Evolutionary conservation across 2,329 filamentous ascomycete species (phyloP).

Genomic region (Exophiala xenobiotica): DNA sequence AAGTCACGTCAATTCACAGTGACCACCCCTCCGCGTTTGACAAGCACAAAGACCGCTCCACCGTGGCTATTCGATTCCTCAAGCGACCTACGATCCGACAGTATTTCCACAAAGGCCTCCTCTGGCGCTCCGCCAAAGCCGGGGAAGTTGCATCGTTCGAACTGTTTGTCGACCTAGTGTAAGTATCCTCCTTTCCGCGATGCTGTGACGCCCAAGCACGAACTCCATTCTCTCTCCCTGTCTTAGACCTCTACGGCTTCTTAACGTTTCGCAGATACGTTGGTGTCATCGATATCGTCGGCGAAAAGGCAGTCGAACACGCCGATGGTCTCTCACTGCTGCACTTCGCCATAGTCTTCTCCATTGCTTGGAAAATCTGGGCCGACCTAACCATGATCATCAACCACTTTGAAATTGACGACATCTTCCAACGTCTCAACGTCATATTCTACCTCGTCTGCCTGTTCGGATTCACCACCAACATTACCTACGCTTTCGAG

Average conservation of each 20-base stretch:
- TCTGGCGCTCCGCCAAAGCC: constrained; percentile 60
- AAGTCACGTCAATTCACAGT: constrained; percentile 26
- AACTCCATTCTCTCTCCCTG: no score
- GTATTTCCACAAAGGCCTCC: constrained; percentile 64
- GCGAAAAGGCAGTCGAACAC: constrained; percentile 59
- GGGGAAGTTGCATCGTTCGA: constrained; percentile 64
- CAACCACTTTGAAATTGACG: constrained; percentile 63
- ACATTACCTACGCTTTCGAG: constrained; percentile 45
- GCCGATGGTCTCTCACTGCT: constrained; percentile 56
- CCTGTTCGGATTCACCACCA: constrained; percentile 61
- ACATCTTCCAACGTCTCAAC: constrained; percentile 58
- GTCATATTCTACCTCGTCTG: constrained; percentile 62
- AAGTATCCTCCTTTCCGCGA: neutral
- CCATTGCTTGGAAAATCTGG: constrained; percentile 40
- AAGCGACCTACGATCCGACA: constrained; percentile 61
- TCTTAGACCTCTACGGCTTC: no score
- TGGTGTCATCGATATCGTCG: constrained; percentile 64
- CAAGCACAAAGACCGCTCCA: constrained; percentile 31
- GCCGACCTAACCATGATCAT: constrained; percentile 45
- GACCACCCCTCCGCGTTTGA: constrained; percentile 31
- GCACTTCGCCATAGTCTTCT: constrained; percentile 61
- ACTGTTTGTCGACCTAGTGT: constrained; percentile 62
- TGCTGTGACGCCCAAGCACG: neutral
- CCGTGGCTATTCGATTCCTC: constrained; percentile 55
- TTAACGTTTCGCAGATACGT: no score